A percentile compares a stretch with the other conserved stretches of the same genome.
Conservation (phyloP, 1,139 yeast species). For the Candida albicans region DNA sequence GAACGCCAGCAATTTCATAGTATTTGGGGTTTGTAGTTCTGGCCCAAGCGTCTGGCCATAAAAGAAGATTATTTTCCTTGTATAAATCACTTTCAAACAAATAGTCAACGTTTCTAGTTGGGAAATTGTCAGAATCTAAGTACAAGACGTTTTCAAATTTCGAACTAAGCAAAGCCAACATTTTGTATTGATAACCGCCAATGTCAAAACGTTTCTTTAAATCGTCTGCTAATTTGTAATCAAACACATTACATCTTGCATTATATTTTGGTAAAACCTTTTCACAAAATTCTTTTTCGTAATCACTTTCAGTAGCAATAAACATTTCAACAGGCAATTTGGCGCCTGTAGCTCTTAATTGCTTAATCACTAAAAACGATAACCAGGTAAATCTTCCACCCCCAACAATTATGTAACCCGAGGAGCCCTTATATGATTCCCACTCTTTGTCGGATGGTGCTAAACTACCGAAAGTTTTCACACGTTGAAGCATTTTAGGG, state of each 20-base stretch:
- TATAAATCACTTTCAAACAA: constrained; percentile 44
- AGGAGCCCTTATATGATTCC: constrained; percentile 33
- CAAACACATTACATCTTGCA: constrained; percentile 55
- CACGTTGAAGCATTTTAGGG: constrained; percentile 28
- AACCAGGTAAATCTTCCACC: constrained; percentile 49
- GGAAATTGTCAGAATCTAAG: constrained; percentile 69
- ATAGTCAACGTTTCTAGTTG: constrained; percentile 53
- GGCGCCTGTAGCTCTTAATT: constrained; percentile 41
- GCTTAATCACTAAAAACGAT: constrained; percentile 43
- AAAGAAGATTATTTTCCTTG: constrained; percentile 39
- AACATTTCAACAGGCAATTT: constrained; percentile 47
- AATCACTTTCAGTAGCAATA: constrained; percentile 51
- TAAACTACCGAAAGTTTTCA: constrained; percentile 42
- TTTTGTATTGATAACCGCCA: constrained; percentile 63
- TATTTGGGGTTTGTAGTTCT: constrained; percentile 49
- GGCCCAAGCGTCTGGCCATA: constrained; percentile 58
- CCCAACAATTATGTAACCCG: constrained; percentile 46
- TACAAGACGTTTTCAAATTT: constrained; percentile 59
- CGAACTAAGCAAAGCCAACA: constrained; percentile 60
- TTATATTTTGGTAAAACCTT: constrained; percentile 48
- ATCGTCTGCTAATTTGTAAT: constrained; percentile 25
- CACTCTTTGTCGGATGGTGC: constrained; percentile 36
- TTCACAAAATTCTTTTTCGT: constrained; percentile 55
- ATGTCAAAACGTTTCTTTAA: constrained; percentile 34
- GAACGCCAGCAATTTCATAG: constrained; percentile 42